These are phyloP conservation scores for Tephrocybe rancida DNA, from an alignment of 768 basidiomycete species.

Conservation along the genomic window DNA sequence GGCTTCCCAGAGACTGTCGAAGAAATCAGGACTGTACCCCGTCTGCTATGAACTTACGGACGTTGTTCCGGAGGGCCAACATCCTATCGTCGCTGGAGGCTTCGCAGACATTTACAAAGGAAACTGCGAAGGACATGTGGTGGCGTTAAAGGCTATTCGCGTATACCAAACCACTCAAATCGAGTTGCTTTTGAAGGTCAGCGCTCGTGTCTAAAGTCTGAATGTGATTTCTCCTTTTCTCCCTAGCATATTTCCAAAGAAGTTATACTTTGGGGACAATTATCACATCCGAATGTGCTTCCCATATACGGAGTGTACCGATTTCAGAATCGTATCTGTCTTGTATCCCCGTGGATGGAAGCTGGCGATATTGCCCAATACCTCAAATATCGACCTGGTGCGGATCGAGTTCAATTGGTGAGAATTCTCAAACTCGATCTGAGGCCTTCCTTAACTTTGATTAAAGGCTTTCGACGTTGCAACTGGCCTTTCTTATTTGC, in stretches of 20 bases:
- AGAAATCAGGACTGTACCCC: not conserved
- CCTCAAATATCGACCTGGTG: not conserved
- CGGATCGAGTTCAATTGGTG: not conserved
- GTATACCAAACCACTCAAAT: not conserved
- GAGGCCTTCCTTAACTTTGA: not conserved
- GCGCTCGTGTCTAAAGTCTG: not conserved
- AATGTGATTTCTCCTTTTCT: not conserved
- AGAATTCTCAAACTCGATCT: not conserved
- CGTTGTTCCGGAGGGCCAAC: not conserved
- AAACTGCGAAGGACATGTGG: not conserved
- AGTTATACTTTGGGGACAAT: not conserved
- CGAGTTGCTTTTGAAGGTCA: not conserved
- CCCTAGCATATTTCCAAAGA: not conserved
- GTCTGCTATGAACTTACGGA: not conserved
- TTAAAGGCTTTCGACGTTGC: not conserved
- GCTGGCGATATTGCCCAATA: not conserved
- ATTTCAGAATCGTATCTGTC: not conserved
- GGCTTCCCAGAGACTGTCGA: not conserved
- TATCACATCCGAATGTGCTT: not conserved
- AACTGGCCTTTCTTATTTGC: not conserved
- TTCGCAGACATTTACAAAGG: conserved; percentile 1
- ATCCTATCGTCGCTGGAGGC: not conserved
- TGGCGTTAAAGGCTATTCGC: not conserved
- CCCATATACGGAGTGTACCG: not conserved
- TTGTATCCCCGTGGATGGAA: conserved; percentile 1